phyloP scores from a whole-genome alignment of 148 eudicot genomes.

The Persicaria maculosa region DNA sequence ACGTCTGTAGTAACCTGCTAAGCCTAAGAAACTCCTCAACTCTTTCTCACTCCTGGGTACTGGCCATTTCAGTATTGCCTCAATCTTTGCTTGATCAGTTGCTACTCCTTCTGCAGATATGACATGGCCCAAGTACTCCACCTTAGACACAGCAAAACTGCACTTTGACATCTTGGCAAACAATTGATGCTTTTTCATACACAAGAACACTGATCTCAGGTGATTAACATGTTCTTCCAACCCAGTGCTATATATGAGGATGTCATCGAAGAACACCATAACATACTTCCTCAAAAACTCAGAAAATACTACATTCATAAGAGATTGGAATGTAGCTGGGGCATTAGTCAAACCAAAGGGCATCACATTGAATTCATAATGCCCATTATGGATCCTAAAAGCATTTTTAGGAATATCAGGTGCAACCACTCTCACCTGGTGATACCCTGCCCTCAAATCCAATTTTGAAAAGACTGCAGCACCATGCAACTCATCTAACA shows the following conservation, averaged over 20 bases:
- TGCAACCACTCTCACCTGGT: neutral
- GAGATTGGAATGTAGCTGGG: neutral
- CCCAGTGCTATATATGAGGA: neutral
- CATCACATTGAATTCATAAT: constrained; percentile 4
- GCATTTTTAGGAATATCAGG: neutral
- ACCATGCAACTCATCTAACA: neutral
- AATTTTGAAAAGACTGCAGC: neutral
- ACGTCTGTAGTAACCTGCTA: too few species aligned
- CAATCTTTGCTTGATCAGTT: neutral
- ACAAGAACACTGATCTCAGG: neutral
- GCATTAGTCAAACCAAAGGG: neutral
- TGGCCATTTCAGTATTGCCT: too few species aligned
- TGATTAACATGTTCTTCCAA: neutral
- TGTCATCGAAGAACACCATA: neutral
- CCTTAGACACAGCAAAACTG: neutral
- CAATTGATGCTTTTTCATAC: neutral
- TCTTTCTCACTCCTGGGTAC: too few species aligned
- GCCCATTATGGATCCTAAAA: neutral
- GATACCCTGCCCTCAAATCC: neutral
- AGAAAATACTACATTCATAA: neutral
- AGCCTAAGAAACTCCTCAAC: too few species aligned
- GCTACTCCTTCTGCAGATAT: neutral
- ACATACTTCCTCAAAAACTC: too few species aligned
- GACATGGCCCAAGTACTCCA: neutral
- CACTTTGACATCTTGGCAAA: neutral